These are phyloP conservation scores for Candida tibetensis DNA, from an alignment of 805 yeast genomes.

Conservation along the genomic window DNA sequence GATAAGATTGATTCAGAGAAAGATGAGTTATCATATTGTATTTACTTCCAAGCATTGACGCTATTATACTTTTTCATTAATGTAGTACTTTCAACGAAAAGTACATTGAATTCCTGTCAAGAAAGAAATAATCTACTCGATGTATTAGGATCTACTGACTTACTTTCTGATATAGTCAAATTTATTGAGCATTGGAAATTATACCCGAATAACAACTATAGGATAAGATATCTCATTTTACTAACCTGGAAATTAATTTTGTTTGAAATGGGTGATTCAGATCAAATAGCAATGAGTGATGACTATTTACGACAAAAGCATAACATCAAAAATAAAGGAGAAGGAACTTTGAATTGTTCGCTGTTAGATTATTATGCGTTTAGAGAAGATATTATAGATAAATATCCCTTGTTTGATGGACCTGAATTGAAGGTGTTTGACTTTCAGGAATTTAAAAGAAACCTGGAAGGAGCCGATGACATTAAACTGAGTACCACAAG, in stretches of 20 bases:
- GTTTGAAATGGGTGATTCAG: constrained; percentile 61
- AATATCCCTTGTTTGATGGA: constrained; percentile 70
- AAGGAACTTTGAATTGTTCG: constrained; percentile 48
- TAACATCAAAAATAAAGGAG: constrained; percentile 27
- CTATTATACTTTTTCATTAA: constrained; percentile 34
- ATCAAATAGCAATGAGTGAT: constrained; percentile 42
- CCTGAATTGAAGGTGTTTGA: constrained; percentile 28
- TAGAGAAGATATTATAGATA: constrained; percentile 65
- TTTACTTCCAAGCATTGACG: constrained; percentile 31
- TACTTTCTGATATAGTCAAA: constrained; percentile 45
- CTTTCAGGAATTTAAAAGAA: constrained; percentile 17
- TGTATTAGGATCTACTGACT: constrained; percentile 29
- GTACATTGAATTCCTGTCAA: neutral
- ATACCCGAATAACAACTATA: constrained; percentile 37
- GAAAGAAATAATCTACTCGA: no score
- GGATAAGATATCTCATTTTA: constrained; percentile 55
- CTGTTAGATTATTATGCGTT: constrained; percentile 85
- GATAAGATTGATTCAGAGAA: neutral
- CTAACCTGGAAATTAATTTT: constrained; percentile 53
- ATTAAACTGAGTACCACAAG: neutral
- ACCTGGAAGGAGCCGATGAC: constrained; percentile 28
- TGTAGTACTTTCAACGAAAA: constrained; percentile 14
- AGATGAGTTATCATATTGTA: neutral
- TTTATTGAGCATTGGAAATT: constrained; percentile 70
- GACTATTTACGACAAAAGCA: constrained; percentile 43